These are phyloP conservation scores for Magnolia changhungtana DNA, from an alignment of 164 flowering plant species.

Conservation along the genomic window DNA sequence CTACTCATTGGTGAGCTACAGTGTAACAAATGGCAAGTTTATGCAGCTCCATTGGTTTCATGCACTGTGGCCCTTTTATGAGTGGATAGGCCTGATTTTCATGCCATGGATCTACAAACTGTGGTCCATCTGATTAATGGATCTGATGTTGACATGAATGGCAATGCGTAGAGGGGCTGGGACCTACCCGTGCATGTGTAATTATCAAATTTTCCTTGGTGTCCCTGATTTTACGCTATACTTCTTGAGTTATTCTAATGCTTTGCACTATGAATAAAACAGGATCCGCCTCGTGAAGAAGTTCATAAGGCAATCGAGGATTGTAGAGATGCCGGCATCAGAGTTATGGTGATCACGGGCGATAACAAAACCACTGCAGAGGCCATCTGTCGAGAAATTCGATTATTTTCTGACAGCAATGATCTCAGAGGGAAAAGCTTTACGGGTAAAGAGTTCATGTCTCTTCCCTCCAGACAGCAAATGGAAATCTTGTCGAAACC, in stretches of 20 bases:
- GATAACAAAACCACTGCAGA: constrained; percentile 92
- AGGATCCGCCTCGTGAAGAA: constrained; percentile 96
- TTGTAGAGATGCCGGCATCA: constrained; percentile 81
- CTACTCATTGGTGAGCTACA: too few relatives aligned
- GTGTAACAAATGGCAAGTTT: too few relatives aligned
- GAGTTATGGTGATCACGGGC: constrained; percentile 90
- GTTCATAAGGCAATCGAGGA: constrained; percentile 71
- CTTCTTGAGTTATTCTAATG: background rate
- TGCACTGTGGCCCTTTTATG: too few relatives aligned
- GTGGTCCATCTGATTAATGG: background rate
- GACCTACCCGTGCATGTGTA: background rate
- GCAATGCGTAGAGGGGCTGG: background rate
- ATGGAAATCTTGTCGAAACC: constrained; percentile 52
- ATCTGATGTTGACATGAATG: background rate
- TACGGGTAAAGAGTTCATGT: constrained; percentile 81
- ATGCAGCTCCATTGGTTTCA: too few relatives aligned
- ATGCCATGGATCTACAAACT: background rate
- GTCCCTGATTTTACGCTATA: too few relatives aligned
- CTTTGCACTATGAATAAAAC: constrained; percentile 8
- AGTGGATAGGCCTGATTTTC: background rate
- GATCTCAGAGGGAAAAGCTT: constrained; percentile 59
- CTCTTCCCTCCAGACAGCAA: constrained; percentile 50
- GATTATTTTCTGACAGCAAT: constrained; percentile 49
- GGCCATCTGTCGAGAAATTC: constrained; percentile 76
- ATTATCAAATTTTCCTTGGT: background rate